Conservation (phyloP, 805 yeast genomes). For the Pichia rugopelliculosa region DNA sequence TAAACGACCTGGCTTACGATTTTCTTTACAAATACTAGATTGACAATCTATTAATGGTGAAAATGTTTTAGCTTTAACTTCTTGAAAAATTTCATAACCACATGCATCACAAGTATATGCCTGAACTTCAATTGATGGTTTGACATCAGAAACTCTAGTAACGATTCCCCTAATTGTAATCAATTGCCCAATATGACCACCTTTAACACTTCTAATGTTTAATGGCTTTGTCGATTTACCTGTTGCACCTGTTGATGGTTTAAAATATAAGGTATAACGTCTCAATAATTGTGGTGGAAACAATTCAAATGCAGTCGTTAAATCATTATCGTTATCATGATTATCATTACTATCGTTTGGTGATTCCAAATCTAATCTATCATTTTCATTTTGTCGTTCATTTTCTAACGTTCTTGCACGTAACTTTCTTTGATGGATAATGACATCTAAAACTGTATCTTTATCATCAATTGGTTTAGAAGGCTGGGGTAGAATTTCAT, state of each 20-base stretch:
- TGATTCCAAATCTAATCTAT: constrained; percentile 32
- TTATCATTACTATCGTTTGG: constrained; percentile 10
- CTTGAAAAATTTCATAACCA: constrained; percentile 95
- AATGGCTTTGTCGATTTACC: constrained; percentile 45
- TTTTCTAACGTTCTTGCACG: constrained; percentile 68
- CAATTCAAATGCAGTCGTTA: constrained; percentile 34
- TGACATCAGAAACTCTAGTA: constrained; percentile 92
- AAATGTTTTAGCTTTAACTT: constrained; percentile 75
- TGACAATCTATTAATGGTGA: constrained; percentile 86
- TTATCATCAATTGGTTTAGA: constrained; percentile 68
- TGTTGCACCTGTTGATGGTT: constrained; percentile 51
- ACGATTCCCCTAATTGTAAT: constrained; percentile 92
- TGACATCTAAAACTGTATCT: constrained; percentile 90
- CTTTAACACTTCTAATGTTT: constrained; percentile 87
- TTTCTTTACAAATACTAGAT: constrained; percentile 67
- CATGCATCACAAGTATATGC: constrained; percentile 98
- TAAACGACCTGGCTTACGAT: constrained; percentile 80
- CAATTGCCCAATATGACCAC: constrained; percentile 73
- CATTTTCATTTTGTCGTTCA: constrained; percentile 58
- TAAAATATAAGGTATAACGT: constrained; percentile 79
- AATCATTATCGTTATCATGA: constrained; percentile 13
- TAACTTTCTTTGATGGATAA: constrained; percentile 80
- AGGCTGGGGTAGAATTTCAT: constrained; percentile 81
- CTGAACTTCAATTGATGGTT: constrained; percentile 82
- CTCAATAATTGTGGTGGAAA: constrained; percentile 86